Evolutionary conservation across 106 monocot species (phyloP), one percentile per base, ranked within the genome.

Genomic region (Dendrobium nobile): DNA sequence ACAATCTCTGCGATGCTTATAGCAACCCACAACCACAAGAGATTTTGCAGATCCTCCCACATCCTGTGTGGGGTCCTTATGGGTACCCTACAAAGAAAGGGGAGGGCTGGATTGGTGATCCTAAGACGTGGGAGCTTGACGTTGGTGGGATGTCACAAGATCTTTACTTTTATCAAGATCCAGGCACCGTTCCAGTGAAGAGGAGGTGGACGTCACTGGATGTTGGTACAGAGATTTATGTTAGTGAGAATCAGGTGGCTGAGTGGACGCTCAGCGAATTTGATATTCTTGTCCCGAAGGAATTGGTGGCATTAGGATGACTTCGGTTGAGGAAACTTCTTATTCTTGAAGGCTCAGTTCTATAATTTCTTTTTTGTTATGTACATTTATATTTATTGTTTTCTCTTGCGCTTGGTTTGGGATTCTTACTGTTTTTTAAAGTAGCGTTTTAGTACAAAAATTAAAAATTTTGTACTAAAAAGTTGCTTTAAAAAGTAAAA

Each of bases 1-100:
- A 81, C 81, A 90, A 87, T 8, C 68, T 79, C 33, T 95, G 95
- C 24, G 95, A 95, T 41, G 67, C 87, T n/a, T 95, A 95, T 44
- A 96, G 95, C 82, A 96, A 96, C 45, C 95, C 90, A 5, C 92
- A 95, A 79, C 84, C 92, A 22, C 92, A 92, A 83, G 95, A 96
- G 84, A 86, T 96, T 16, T 48, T 96, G 8, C 95, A 96, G 84
- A 85, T 96, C 19, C 65, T 93, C 31, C 95, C 95, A 1, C 95
- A 96, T 45, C 91, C 91, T 7, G 88, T 81, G 10, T 96, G 95
- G 95, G 88, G 87, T 4, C 83, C 84, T 47, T 95, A 90, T 33
- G 95, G 95, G 3, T 95, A 90, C 58, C 95, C 92, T 0, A 90
- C 92, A 0, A 77, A 78, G 79, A 82, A 87, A 54, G 95, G 95